phyloP scores from a whole-genome alignment of 192 early-diverging fungal genomes.

The Coemansia sp. region DNA sequence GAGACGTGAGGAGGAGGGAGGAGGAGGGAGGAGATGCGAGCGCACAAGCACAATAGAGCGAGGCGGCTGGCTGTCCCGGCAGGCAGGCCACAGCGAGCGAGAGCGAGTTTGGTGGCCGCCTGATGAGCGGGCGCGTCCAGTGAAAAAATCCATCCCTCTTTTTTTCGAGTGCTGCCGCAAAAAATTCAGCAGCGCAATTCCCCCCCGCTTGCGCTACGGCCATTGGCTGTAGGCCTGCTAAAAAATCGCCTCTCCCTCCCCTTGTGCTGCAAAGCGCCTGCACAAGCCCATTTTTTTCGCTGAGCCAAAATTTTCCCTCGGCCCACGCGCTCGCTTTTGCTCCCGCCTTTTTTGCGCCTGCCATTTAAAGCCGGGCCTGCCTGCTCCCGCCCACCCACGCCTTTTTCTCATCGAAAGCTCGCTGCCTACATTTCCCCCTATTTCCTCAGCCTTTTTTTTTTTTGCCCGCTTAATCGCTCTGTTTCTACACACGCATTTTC shows the following conservation, averaged over 20 bases:
- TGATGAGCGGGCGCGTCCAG: too few relatives aligned
- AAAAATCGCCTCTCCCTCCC: neutral
- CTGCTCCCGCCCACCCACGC: conserved; percentile 17
- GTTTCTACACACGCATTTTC: neutral
- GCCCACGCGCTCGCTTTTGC: neutral
- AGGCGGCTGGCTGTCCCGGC: too few relatives aligned
- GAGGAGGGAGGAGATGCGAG: too few relatives aligned
- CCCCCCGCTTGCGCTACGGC: conserved; percentile 7
- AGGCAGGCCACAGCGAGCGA: too few relatives aligned
- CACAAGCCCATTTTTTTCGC: conserved; percentile 6
- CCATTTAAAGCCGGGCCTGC: conserved; percentile 26
- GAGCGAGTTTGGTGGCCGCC: neutral
- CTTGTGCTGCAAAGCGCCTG: conserved; percentile 5
- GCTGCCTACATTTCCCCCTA: neutral
- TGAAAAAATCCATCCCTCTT: neutral
- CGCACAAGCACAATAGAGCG: neutral
- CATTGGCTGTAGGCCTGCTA: conserved; percentile 6
- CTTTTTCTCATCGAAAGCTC: conserved; percentile 6
- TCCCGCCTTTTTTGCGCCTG: conserved; percentile 6
- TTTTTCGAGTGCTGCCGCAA: too few relatives aligned
- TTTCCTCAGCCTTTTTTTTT: conserved; percentile 9
- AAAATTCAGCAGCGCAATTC: conserved; percentile 10
- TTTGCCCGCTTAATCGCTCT: neutral
- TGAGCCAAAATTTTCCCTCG: conserved; percentile 18
- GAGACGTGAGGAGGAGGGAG: too few relatives aligned